Conservation (phyloP, 768 basidiomycete genomes). For the Plicaturopsis crispa region DNA sequence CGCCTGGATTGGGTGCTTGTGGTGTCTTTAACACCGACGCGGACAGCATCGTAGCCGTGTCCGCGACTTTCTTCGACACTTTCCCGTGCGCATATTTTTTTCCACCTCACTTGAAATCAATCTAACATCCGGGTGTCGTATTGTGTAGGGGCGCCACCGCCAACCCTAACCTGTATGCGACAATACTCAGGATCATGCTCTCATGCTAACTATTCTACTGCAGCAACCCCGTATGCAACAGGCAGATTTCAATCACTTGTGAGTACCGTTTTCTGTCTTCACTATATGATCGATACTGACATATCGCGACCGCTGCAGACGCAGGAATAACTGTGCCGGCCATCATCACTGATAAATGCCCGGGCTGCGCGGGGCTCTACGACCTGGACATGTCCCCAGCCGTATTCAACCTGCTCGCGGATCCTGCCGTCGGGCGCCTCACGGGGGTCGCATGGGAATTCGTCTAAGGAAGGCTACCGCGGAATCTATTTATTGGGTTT, state of each 20-base stretch:
- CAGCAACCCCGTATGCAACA: conserved; percentile 9
- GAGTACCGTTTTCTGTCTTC: neutral
- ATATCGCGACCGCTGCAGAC: conserved; percentile 2
- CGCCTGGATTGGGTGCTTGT: no score
- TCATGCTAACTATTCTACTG: neutral
- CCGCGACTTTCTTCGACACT: conserved; percentile 21
- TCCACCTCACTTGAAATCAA: neutral
- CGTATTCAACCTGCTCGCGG: conserved; percentile 1
- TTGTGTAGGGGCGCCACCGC: conserved; percentile 4
- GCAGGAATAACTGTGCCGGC: conserved; percentile 7
- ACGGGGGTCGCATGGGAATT: conserved; percentile 41
- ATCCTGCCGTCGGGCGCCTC: conserved; percentile 40
- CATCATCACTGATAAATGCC: conserved; percentile 6
- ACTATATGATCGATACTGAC: neutral
- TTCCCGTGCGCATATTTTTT: conserved; percentile 19
- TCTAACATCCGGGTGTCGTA: no score
- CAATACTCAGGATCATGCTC: no score
- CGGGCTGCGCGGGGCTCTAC: conserved; percentile 5
- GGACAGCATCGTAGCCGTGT: conserved; percentile 29
- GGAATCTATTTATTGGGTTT: no score
- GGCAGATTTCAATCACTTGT: conserved; percentile 4
- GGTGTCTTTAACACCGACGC: conserved; percentile 22
- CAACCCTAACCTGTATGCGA: conserved; percentile 1
- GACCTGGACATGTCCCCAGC: conserved; percentile 6
- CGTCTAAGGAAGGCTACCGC: no score